These are phyloP conservation scores for Fusarium sp. DNA, from an alignment of 2,329 filamentous ascomycete species.

Conservation along the genomic window DNA sequence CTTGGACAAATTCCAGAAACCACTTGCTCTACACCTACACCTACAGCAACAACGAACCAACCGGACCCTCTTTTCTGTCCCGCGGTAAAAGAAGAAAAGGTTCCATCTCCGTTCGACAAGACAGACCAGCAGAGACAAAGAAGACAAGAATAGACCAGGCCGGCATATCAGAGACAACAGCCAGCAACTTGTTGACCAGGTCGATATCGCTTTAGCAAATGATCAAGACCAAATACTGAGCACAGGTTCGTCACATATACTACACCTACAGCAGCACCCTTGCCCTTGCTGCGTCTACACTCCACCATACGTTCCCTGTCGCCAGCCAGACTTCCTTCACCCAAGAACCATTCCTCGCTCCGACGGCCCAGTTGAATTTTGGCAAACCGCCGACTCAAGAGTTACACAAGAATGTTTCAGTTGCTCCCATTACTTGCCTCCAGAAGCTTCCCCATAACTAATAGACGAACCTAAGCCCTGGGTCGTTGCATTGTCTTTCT, in stretches of 20 bases:
- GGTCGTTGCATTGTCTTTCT: conserved; percentile 18
- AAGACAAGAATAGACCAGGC: conserved; percentile 1
- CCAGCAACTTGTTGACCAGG: neutral
- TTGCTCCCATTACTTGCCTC: conserved; percentile 38
- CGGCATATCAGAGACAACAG: conserved; percentile 27
- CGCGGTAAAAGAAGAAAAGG: conserved; percentile 2
- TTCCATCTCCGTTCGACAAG: neutral
- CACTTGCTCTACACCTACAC: neutral
- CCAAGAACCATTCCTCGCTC: conserved; percentile 30
- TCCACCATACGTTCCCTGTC: conserved; percentile 20
- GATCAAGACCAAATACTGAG: conserved; percentile 37
- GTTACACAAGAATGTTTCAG: conserved; percentile 54
- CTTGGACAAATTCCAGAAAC: conserved; percentile 18
- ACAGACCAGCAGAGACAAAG: conserved; percentile 8
- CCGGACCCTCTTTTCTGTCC: conserved; percentile 5
- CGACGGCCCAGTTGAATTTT: conserved; percentile 41
- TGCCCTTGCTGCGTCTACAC: conserved; percentile 12
- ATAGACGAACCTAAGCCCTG: conserved; percentile 25
- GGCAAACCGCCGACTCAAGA: conserved; percentile 45
- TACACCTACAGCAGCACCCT: neutral
- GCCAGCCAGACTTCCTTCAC: conserved; percentile 17
- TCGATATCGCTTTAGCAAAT: conserved; percentile 13
- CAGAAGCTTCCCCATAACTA: conserved; percentile 43
- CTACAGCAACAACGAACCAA: neutral
- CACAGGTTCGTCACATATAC: conserved; percentile 33